Base-by-base conservation (phyloP, 148 eudicot genomes). In the Persicaria tinctoria region DNA sequence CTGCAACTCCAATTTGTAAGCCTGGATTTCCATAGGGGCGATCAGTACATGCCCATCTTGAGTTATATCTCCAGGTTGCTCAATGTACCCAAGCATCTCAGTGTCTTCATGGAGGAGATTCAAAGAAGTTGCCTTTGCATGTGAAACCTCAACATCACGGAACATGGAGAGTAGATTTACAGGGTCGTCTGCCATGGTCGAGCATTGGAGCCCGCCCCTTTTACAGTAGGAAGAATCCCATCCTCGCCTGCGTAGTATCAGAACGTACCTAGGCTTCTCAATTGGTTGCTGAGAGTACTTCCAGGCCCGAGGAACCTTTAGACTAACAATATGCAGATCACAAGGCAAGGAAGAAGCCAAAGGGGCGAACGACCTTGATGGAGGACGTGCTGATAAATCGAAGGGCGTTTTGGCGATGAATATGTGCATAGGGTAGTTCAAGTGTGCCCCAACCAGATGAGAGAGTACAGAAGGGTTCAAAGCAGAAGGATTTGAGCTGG, bases 21-120 rank as follows among this genome's bases (percentile, higher is more conserved):
- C 94, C 82, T 90, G 97, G 76, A 96, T 83, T 81, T 96, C 99
- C 99, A 92, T 96, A 41, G 99, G 97, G 14, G 97, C 83, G 59
- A 96, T 90, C 53, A 89, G 82, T 64, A 96, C 81, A 49, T 88
- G 89, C 70, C 99, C 97, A 75, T 91, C 98, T 78, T 82, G 91
- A 76, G 87, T 83, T 50, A 86, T 87, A 70, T 87, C 90, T 79
- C 90, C 87, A 56, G 82, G 78, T 27, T 86, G 89, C 80, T 89
- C 90, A 59, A 85, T 73, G 45, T 96, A 96, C 16, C 99, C 97
- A 27, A 96, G 97, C 88, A 87, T 79, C 73, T 90, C 97, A 1
- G 86, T 76, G 23, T 96, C 99, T 68, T 96, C 97, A 70, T 92
- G 97, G 66, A 92, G 74, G 76, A 96, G 96, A 83, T 96, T 96